Conservation (phyloP, 2,329 filamentous ascomycete species). For the Fusarium burgessii region DNA sequence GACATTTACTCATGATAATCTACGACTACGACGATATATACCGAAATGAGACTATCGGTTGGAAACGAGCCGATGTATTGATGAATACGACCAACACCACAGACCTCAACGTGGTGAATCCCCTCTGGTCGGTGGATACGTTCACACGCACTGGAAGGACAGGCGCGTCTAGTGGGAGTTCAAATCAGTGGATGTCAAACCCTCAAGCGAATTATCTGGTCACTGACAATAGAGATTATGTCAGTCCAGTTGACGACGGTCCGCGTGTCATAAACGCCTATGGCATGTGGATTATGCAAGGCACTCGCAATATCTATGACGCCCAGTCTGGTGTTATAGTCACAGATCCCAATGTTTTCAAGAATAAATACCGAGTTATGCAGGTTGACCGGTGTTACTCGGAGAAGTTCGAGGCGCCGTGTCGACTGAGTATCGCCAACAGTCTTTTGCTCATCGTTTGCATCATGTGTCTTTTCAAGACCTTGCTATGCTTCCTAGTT, state of each 20-base stretch:
- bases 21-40: slow-evolving; percentile 8
- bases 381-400: slow-evolving; percentile 18
- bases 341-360: background rate
- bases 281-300: background rate
- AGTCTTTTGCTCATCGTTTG: slow-evolving; percentile 29
- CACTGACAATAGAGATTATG: too few relatives aligned
- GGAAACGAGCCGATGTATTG: slow-evolving; percentile 23
- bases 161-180: background rate
- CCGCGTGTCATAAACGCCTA: background rate
- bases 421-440: slow-evolving; percentile 24
- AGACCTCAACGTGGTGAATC: background rate
- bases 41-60: slow-evolving; percentile 14
- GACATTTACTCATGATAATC: slow-evolving; percentile 26
- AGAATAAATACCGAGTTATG: slow-evolving; percentile 14
- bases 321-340: slow-evolving; percentile 4
- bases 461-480: slow-evolving; percentile 31
- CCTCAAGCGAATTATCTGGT: background rate
- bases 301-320: background rate
- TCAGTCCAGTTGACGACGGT: too few relatives aligned
- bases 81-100: slow-evolving; percentile 2
- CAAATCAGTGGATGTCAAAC: background rate
- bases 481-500: slow-evolving; percentile 15
- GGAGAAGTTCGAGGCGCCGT: slow-evolving; percentile 19
- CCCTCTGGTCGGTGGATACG: slow-evolving; percentile 10
- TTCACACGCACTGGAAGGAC: slow-evolving; percentile 6